These are phyloP conservation scores for Aspergillus hortae DNA, from an alignment of 2,329 filamentous ascomycete species.

Conservation along the genomic window DNA sequence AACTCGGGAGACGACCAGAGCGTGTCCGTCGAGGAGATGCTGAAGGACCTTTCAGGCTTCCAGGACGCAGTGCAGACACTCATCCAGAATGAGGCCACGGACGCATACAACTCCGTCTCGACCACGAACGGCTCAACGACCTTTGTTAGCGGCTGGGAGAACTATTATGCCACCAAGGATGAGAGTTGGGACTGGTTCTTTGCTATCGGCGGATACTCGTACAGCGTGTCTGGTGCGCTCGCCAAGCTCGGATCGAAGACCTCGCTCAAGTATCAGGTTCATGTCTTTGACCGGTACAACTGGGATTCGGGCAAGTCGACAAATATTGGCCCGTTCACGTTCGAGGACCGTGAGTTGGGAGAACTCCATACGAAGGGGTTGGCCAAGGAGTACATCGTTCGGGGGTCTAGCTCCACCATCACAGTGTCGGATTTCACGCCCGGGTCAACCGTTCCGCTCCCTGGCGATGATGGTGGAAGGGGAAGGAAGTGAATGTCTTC, in stretches of 20 bases:
- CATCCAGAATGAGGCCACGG: background rate
- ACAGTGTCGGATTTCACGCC: background rate
- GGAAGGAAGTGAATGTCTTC: background rate
- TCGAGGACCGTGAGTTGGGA: background rate
- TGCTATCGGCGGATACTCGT: background rate
- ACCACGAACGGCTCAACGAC: background rate
- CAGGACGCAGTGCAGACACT: background rate
- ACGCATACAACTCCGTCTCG: background rate
- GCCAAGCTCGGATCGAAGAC: background rate
- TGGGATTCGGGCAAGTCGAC: background rate
- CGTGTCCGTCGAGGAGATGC: constrained; percentile 1
- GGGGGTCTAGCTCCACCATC: constrained; percentile 1
- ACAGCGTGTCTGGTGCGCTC: constrained; percentile 2
- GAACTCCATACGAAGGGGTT: constrained; percentile 2
- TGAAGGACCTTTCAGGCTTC: constrained; percentile 1
- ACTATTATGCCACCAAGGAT: constrained; percentile 1
- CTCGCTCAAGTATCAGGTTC: constrained; percentile 1
- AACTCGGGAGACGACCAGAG: constrained; percentile 1
- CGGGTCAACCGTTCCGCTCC: background rate
- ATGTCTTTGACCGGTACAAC: constrained; percentile 1
- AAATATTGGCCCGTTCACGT: background rate
- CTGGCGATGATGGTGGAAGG: background rate
- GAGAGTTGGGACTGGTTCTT: constrained; percentile 7
- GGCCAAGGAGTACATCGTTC: constrained; percentile 1
- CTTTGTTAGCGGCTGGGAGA: constrained; percentile 5